A percentile compares a stretch with the other conserved stretches of the same genome.
Conservation (phyloP, 1,284 basidiomycete genomes). For the Leccinum pachyderme region DNA sequence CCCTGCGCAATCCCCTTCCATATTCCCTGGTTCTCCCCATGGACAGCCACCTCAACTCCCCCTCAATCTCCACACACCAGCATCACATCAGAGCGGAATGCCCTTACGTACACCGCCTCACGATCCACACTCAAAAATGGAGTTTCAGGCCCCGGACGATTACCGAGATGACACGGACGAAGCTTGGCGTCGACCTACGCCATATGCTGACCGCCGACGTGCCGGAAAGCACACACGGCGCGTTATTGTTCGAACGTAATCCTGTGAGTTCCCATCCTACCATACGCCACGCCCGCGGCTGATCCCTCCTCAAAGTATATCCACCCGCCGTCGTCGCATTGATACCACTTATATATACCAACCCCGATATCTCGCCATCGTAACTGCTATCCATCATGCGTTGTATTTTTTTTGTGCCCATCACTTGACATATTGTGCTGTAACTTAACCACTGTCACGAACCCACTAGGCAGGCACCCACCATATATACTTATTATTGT, state of each 20-base stretch:
- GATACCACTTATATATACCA: constrained; percentile 28
- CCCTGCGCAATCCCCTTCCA: constrained; percentile 26
- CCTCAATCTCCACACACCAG: constrained; percentile 41
- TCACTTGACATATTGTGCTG: constrained; percentile 13
- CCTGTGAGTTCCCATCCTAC: constrained; percentile 7
- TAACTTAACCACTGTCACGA: constrained; percentile 12
- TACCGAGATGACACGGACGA: constrained; percentile 54
- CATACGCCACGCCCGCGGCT: constrained; percentile 6
- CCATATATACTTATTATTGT: constrained; percentile 12
- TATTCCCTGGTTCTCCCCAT: constrained; percentile 33
- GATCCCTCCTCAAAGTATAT: constrained; percentile 1
- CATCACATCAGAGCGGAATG: constrained; percentile 35
- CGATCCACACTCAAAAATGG: constrained; percentile 39
- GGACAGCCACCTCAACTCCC: constrained; percentile 38
- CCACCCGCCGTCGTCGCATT: constrained; percentile 15
- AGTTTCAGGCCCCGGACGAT: constrained; percentile 42
- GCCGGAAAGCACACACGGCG: constrained; percentile 73
- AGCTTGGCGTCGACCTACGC: constrained; percentile 64
- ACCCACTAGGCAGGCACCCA: neutral
- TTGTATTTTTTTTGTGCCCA: constrained; percentile 22
- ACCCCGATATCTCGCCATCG: constrained; percentile 12
- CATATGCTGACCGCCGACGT: constrained; percentile 62
- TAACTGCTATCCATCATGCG: constrained; percentile 23
- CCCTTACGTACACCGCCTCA: constrained; percentile 47
- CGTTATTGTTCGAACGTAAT: constrained; percentile 53